A percentile compares a stretch with the other conserved stretches of the same genome.
phyloP scores from a whole-genome alignment of 2,329 filamentous ascomycete genomes.

The Graphiopsis chlorocephala region DNA sequence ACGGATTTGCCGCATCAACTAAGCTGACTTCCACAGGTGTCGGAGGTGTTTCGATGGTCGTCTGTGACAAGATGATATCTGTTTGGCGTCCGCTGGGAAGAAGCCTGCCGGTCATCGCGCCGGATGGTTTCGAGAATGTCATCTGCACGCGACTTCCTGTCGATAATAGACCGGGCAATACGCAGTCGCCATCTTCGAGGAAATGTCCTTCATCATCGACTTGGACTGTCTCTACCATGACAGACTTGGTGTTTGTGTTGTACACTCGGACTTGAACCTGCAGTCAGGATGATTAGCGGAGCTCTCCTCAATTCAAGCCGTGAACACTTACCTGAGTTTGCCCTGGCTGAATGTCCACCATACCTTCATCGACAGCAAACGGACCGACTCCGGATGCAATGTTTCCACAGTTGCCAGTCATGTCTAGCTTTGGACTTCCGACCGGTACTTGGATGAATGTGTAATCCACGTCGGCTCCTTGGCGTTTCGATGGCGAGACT shows the following conservation, averaged over 20 bases:
- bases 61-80: slow-evolving; percentile 22
- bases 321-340: neutral
- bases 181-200: slow-evolving; percentile 25
- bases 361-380: slow-evolving; percentile 26
- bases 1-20: slow-evolving; percentile 26
- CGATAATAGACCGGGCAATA: slow-evolving; percentile 19
- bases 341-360: slow-evolving; percentile 22
- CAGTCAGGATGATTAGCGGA: neutral
- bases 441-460: slow-evolving; percentile 26
- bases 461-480: slow-evolving; percentile 25
- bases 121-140: slow-evolving; percentile 21
- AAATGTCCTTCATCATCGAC: slow-evolving; percentile 27
- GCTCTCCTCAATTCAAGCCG: neutral
- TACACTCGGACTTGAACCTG: slow-evolving; percentile 24
- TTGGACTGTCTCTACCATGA: slow-evolving; percentile 25
- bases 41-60: slow-evolving; percentile 18
- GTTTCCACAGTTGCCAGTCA: slow-evolving; percentile 28
- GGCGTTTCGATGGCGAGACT: slow-evolving; percentile 20
- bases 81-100: slow-evolving; percentile 20
- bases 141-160: slow-evolving; percentile 22
- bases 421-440: slow-evolving; percentile 22
- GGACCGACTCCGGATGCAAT: slow-evolving; percentile 26
- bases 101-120: slow-evolving; percentile 24
- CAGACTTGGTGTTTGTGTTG: slow-evolving; percentile 27
- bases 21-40: slow-evolving; percentile 21